Conservation (phyloP, 352 stramenopile species). For the Phytophthora tubulina region DNA sequence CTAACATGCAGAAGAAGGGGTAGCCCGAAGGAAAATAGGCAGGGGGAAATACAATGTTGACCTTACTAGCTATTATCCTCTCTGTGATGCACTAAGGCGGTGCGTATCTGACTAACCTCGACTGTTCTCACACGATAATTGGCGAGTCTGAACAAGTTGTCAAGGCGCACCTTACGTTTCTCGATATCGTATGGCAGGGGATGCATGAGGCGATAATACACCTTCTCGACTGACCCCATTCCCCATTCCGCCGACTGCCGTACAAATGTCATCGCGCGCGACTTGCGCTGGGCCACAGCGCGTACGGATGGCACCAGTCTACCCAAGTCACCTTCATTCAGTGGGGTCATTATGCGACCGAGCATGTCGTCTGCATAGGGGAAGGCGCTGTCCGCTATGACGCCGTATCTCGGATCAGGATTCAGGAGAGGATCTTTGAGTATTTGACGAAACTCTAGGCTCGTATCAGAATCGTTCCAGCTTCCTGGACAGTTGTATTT, state of each 20-base stretch:
- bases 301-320: neutral
- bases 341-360: neutral
- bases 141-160: neutral
- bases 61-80: neutral
- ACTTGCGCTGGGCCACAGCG: neutral
- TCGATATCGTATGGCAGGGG: neutral
- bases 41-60: neutral
- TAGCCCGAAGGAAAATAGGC: neutral
- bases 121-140: neutral
- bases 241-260: no score
- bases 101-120: neutral
- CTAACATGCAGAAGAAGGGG: neutral
- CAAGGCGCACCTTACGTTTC: neutral
- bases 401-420: neutral
- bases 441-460: neutral
- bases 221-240: neutral
- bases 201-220: neutral
- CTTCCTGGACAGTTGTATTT: neutral
- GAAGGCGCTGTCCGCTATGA: slow-evolving; percentile 8
- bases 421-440: neutral
- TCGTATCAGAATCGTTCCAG: neutral
- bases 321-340: neutral
- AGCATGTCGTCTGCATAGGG: neutral
- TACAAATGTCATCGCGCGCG: neutral
- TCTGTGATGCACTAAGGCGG: neutral